phyloP scores from a whole-genome alignment of 306 rosid species.

The Arachis hypogaea region DNA sequence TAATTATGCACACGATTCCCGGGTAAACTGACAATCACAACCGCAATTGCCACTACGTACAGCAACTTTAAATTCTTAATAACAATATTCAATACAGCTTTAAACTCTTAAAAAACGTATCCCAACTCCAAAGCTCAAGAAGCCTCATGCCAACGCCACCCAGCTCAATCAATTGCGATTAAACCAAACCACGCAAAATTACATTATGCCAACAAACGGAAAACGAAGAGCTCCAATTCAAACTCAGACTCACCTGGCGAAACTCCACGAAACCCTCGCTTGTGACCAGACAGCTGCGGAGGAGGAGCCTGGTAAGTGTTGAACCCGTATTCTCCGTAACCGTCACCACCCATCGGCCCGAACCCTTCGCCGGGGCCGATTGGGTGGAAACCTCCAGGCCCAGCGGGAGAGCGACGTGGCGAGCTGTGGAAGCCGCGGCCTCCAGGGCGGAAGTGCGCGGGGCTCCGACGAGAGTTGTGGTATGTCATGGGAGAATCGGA shows the following conservation, averaged over 20 bases:
- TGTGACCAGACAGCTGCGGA: constrained; percentile 69
- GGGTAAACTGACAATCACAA: not conserved
- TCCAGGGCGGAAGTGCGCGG: constrained; percentile 50
- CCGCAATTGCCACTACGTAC: not conserved
- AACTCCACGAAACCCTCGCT: constrained; percentile 70
- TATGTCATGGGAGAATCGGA: constrained; percentile 64
- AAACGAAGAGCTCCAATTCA: not conserved
- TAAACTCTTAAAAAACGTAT: constrained; percentile 9
- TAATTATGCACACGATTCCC: not conserved
- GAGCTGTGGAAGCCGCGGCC: constrained; percentile 68
- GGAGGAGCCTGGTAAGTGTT: constrained; percentile 50
- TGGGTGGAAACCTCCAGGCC: constrained; percentile 56
- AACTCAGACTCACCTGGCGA: constrained; percentile 68
- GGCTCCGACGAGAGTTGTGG: constrained; percentile 54
- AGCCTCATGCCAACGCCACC: not conserved
- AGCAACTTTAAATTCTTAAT: not conserved
- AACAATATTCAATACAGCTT: not conserved
- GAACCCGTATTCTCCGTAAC: constrained; percentile 55
- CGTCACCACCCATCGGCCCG: constrained; percentile 37
- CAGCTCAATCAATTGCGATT: not conserved
- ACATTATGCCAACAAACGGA: not conserved
- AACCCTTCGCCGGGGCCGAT: constrained; percentile 33
- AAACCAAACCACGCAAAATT: not conserved
- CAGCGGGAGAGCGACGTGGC: constrained; percentile 55
- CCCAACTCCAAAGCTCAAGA: constrained; percentile 11